These are phyloP conservation scores for Aureobasidium sp. DNA, from an alignment of 2,329 filamentous ascomycete genomes.

Conservation along the genomic window DNA sequence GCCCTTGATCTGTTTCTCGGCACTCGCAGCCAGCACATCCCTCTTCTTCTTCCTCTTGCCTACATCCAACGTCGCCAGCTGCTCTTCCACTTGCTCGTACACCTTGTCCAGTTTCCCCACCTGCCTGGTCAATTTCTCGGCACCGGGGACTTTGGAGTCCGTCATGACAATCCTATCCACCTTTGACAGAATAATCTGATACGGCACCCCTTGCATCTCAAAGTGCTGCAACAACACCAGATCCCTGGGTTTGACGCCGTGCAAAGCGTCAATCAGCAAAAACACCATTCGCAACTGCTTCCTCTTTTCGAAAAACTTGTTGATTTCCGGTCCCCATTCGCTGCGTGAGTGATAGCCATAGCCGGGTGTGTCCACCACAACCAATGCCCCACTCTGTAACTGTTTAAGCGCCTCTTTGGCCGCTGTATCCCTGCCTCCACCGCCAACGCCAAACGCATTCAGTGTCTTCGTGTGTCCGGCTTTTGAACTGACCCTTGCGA, in stretches of 20 bases:
- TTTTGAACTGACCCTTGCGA: constrained; percentile 49
- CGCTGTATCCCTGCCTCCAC: constrained; percentile 17
- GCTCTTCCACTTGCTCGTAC: constrained; percentile 30
- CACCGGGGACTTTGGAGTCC: constrained; percentile 19
- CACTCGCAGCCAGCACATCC: constrained; percentile 53
- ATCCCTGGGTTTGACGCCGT: constrained; percentile 56
- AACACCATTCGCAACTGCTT: constrained; percentile 57
- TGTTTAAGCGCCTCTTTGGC: constrained; percentile 30
- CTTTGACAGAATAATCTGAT: constrained; percentile 60
- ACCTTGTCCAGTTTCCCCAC: neutral
- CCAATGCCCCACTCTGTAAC: constrained; percentile 36
- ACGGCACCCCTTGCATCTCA: constrained; percentile 46
- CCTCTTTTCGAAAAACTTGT: constrained; percentile 56
- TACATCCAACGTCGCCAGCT: constrained; percentile 21
- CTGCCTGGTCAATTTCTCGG: neutral
- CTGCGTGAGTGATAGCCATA: constrained; percentile 54
- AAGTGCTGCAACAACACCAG: constrained; percentile 48
- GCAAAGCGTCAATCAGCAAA: constrained; percentile 53
- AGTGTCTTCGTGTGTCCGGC: constrained; percentile 56
- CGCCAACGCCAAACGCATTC: constrained; percentile 56
- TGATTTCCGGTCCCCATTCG: constrained; percentile 58
- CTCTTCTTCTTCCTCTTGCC: neutral
- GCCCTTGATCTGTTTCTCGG: constrained; percentile 38
- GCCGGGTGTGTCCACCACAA: constrained; percentile 62
- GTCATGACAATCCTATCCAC: constrained; percentile 46